Percentiles rank a stretch among this genome's conserved stretches.
phyloP scores from a whole-genome alignment of 371 early-diverging fungal species.

The Lichtheimia ornata region DNA sequence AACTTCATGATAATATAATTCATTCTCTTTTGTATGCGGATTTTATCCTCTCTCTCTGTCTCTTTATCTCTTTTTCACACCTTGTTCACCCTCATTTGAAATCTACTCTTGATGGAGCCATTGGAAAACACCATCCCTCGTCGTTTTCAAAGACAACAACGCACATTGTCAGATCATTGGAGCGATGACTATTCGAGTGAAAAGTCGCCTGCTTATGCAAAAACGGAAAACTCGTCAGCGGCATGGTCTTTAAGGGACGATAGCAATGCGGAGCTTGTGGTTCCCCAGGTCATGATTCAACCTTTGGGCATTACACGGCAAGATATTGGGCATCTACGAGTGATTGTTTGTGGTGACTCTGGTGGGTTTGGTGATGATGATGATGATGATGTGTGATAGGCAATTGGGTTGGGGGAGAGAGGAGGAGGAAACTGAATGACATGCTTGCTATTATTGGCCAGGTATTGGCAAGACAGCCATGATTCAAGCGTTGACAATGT shows the following conservation, averaged over 20 bases:
- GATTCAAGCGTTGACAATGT: constrained; percentile 40
- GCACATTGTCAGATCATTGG: not conserved
- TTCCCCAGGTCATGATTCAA: constrained; percentile 13
- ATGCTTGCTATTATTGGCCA: not conserved
- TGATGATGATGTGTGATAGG: not conserved
- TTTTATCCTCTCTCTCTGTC: constrained; percentile 3
- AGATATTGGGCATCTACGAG: constrained; percentile 42
- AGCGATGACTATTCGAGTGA: not conserved
- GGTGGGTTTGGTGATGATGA: constrained; percentile 25
- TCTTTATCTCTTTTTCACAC: constrained; percentile 6
- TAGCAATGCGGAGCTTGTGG: constrained; percentile 16
- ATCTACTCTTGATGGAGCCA: too few species aligned
- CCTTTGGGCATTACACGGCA: not conserved
- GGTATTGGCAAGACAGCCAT: constrained; percentile 58
- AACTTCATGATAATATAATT: not conserved
- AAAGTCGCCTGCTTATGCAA: not conserved
- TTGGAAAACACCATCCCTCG: too few species aligned
- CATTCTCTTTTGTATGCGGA: not conserved
- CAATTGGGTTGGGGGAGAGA: not conserved
- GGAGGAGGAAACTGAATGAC: not conserved
- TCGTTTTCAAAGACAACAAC: not conserved
- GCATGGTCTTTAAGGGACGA: constrained; percentile 11
- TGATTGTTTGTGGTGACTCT: constrained; percentile 63
- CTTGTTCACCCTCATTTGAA: not conserved
- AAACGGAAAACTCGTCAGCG: constrained; percentile 5